Conservation (phyloP, 2,329 filamentous ascomycete species). For the Aspergillus viridinutans region DNA sequence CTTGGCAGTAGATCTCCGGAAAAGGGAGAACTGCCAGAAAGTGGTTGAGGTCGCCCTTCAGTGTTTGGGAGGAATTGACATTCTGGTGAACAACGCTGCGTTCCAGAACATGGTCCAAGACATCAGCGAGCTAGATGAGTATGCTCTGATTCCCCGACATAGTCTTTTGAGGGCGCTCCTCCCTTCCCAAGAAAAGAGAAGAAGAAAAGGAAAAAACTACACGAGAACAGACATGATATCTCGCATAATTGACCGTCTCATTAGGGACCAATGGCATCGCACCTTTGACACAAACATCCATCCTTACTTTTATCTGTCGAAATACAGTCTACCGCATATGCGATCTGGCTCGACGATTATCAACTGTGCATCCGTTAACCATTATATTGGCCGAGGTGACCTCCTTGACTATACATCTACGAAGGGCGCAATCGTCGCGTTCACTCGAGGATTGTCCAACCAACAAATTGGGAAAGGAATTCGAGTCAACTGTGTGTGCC, state of each 20-base stretch:
- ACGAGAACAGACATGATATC: neutral
- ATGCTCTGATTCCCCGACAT: slow-evolving; percentile 9
- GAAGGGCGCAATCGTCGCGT: slow-evolving; percentile 69
- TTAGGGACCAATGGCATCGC: slow-evolving; percentile 69
- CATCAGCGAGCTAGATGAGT: slow-evolving; percentile 68
- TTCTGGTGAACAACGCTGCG: slow-evolving; percentile 64
- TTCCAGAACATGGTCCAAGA: slow-evolving; percentile 70
- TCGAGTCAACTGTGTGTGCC: slow-evolving; percentile 70
- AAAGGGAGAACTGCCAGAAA: slow-evolving; percentile 64
- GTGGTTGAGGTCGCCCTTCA: slow-evolving; percentile 63
- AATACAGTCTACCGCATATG: slow-evolving; percentile 73
- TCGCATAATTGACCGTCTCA: neutral
- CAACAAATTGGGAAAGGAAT: slow-evolving; percentile 70
- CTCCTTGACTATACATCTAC: slow-evolving; percentile 78
- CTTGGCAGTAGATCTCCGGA: slow-evolving; percentile 60
- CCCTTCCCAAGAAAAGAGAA: neutral
- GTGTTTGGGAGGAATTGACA: slow-evolving; percentile 66
- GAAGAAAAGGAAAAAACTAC: neutral
- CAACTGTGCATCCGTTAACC: slow-evolving; percentile 81
- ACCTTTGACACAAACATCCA: slow-evolving; percentile 84
- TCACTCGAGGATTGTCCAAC: slow-evolving; percentile 73
- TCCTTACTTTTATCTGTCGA: slow-evolving; percentile 74
- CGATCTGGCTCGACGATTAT: slow-evolving; percentile 71
- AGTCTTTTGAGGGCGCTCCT: neutral
- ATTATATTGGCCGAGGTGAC: slow-evolving; percentile 74